Evolutionary conservation across 208 protist species (phyloP), one percentile per base, ranked within the genome.

Genomic region (Porcisia deanei): DNA sequence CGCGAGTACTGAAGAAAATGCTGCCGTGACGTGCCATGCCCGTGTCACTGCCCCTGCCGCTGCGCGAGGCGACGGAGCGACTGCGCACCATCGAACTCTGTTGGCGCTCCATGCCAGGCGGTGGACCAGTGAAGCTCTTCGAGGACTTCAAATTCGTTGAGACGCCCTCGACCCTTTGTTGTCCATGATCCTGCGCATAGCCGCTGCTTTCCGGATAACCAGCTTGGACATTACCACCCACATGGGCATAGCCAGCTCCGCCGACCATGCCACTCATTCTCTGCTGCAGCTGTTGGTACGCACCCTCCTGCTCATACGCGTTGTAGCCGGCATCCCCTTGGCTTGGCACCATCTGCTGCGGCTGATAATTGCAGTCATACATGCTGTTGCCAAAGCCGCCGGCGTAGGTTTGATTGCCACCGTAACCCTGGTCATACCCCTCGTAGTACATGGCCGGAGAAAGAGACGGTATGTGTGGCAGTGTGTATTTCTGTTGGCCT

Each of bases 11-110:
- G 22, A 79, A 25, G 69, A 88, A 93, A 45, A 89, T 57, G 64
- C 86, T 89, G 53, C 89, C 86, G 59, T 85, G 66, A 12, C 89
- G 81, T 0, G 86, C 82, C 66, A 91, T 66, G 43, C 80, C 82
- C 70, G 39, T 73, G 73, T 71, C 60, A 59, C 71, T 60, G 67
- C 69, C 71, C 55, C 80, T 80, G 72, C 63, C 73, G 59, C 66
- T 75, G 69, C 43, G 71, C 41, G 69, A 77, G 20, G 41, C 66
- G 22, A 64, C 68, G 37, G 83, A 84, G 71, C 83, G 77, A 47
- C 59, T 41, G 71, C 77, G 77, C 49, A 71, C n/a, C 37, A 75
- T 52, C 37, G 60, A 54, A 67, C 80, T 88, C 59, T 77, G 76
- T 53, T 79, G 75, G 37, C 77, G 74, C 0, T 85, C 77, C 49